Conservation (phyloP, 2,329 filamentous ascomycete genomes). For the Chaetomiaceae sp. region DNA sequence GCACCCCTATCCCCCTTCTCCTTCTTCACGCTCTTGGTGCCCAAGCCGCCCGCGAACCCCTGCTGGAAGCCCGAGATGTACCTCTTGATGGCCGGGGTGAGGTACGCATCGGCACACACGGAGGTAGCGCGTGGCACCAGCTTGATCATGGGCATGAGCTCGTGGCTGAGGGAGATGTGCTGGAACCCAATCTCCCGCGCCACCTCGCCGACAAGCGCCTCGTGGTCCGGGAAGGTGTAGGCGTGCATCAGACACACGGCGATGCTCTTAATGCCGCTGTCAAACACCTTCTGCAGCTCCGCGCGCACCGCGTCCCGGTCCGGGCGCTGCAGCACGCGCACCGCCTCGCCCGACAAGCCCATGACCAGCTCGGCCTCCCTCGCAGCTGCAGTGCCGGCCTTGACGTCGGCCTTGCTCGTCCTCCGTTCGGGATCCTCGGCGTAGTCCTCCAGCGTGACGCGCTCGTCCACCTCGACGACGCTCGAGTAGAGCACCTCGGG, state of each 20-base stretch:
- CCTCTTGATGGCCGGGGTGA: constrained; percentile 73
- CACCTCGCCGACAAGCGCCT: constrained; percentile 69
- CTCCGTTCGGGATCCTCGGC: constrained; percentile 74
- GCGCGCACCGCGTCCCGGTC: constrained; percentile 50
- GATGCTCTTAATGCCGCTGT: constrained; percentile 70
- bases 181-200: constrained; percentile 76
- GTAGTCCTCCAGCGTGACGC: constrained; percentile 87
- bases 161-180: constrained; percentile 75
- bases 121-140: constrained; percentile 70
- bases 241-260: constrained; percentile 90
- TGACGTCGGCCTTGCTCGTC: constrained; percentile 49
- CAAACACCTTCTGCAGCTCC: constrained; percentile 62
- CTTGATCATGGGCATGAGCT: constrained; percentile 89
- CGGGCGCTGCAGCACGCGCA: constrained; percentile 63
- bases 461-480: constrained; percentile 86
- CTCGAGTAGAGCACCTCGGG: constrained; percentile 81
- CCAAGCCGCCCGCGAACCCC: constrained; percentile 76
- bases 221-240: constrained; percentile 86
- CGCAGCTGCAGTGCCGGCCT: constrained; percentile 44
- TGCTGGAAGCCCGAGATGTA: constrained; percentile 70
- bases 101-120: constrained; percentile 73
- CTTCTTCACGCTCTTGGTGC: constrained; percentile 66
- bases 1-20: constrained; percentile 62
- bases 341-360: constrained; percentile 69
- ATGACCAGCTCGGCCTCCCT: constrained; percentile 55